phyloP scores from a whole-genome alignment of 2,329 filamentous ascomycete species.

The Drechslera avenae region DNA sequence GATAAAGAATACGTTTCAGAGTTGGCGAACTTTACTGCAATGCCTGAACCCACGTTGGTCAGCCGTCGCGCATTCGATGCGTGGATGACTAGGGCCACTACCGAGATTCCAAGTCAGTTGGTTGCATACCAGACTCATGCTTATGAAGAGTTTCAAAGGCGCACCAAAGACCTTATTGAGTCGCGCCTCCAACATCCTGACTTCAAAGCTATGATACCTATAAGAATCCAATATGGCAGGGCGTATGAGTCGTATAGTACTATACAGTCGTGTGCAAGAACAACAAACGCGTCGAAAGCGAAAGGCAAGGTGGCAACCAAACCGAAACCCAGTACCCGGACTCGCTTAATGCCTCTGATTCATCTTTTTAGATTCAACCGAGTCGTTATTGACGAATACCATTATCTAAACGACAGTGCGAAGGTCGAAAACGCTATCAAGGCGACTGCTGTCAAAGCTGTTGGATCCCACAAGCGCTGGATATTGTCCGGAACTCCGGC shows the following conservation, averaged over 20 bases:
- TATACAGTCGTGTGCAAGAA: slow-evolving; percentile 3
- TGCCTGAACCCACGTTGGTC: slow-evolving; percentile 45
- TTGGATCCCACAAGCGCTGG: slow-evolving; percentile 62
- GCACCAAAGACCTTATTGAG: slow-evolving; percentile 28
- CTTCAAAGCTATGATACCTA: slow-evolving; percentile 48
- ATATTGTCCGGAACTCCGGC: slow-evolving; percentile 67
- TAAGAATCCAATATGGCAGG: slow-evolving; percentile 46
- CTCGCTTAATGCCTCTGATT: slow-evolving; percentile 46
- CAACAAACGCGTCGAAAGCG: slow-evolving; percentile 15
- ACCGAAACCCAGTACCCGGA: slow-evolving; percentile 3
- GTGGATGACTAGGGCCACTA: slow-evolving; percentile 58
- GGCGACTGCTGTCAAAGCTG: slow-evolving; percentile 49
- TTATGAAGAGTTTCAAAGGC: slow-evolving; percentile 33
- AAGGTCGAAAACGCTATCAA: slow-evolving; percentile 28
- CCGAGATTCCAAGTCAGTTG: slow-evolving; percentile 52
- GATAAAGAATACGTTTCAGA: slow-evolving; percentile 55
- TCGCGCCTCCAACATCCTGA: slow-evolving; percentile 38
- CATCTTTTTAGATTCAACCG: slow-evolving; percentile 67
- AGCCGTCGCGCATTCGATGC: slow-evolving; percentile 57
- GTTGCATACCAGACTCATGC: slow-evolving; percentile 41
- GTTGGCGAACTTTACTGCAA: slow-evolving; percentile 58
- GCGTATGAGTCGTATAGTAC: slow-evolving; percentile 35
- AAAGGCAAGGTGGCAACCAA: slow-evolving; percentile 5
- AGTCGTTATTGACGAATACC: slow-evolving; percentile 68
- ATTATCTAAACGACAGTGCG: slow-evolving; percentile 56